Evolutionary conservation across 139 green algal species (phyloP).

Genomic region (Asterochloris sp.): DNA sequence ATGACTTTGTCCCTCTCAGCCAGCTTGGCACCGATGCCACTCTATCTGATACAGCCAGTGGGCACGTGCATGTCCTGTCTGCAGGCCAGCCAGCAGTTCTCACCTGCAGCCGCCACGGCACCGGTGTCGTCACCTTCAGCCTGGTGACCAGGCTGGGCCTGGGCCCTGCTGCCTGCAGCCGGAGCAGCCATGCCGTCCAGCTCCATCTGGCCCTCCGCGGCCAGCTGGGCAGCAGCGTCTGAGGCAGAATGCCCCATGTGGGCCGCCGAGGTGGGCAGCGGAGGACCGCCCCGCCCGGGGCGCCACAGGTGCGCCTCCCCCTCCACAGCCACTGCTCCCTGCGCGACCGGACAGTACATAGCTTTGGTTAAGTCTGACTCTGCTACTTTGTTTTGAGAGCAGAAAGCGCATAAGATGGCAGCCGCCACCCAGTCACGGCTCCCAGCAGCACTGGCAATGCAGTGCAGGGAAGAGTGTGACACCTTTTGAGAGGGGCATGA

Average conservation of each 20-base stretch:
- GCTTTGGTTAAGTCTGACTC: background rate
- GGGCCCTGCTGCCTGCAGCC: background rate
- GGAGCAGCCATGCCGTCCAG: background rate
- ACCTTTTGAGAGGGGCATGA: too few species aligned
- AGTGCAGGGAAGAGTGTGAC: too few species aligned
- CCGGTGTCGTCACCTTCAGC: background rate
- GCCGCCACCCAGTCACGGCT: background rate
- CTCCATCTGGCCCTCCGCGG: background rate
- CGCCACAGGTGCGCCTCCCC: constrained; percentile 53
- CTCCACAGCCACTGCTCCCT: constrained; percentile 59
- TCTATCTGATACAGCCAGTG: too few species aligned
- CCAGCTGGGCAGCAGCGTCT: background rate
- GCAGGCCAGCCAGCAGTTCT: background rate
- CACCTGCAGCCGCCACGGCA: background rate
- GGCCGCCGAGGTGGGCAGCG: too few species aligned
- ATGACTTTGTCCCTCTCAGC: too few species aligned
- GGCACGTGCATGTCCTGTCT: too few species aligned
- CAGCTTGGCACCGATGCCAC: too few species aligned
- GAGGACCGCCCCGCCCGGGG: background rate
- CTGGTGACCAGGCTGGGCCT: background rate
- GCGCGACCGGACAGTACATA: background rate
- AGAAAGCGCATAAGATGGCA: background rate
- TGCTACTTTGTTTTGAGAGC: background rate
- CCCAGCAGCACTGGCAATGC: background rate
- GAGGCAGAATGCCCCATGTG: background rate